Evolutionary conservation across 2,329 filamentous ascomycete genomes (phyloP), one percentile per base, ranked within the genome.

Genomic region (Pseudogymnoascus verrucosus): DNA sequence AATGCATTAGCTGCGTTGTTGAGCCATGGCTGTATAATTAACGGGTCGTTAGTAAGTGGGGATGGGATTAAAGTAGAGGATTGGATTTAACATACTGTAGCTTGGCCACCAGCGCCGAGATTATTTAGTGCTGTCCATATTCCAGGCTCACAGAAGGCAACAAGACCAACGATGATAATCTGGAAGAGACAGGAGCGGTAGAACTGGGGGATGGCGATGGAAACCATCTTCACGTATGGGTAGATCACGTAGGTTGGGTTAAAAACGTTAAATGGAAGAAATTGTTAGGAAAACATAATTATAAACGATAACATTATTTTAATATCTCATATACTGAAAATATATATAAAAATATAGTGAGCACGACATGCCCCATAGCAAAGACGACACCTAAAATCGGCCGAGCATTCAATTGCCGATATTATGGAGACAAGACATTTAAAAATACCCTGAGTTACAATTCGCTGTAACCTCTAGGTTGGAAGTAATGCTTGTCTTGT

Each of bases 81-180:
- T 40, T 40, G n/a, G 37, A 16, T 16, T 16, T 16, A 40, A 6
- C 37, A 16, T 40, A 40, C 37, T 7, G 37, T 40, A 40, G 37
- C 80, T 31, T 83, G 80, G 2, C 89, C 89, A 60, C 88, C 89
- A 0, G 86, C 89, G 8, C 88, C 88, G 0, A 91, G 80, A 0
- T 82, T 86, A 75, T 90, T 90, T 87, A 90, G 88, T 7, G 86
- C 87, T 11, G 80, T 82, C 88, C 88, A 90, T 65, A 90, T 87
- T 0, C 88, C 88, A 0, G 88, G 88, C 0, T 88, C 87, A 1
- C 85, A 78, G 66, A 91, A 84, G 70, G 89, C 89, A 74, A 86
- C 89, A 8, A 90, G 74, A 0, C 89, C 88, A 1, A 91, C 81
- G 44, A 91, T 83, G 34, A 86, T 82, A 61, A 88, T 40, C 37